Percentiles rank a stretch among this genome's conserved stretches.
Evolutionary conservation across 352 stramenopile genomes (phyloP).

Genomic region (Nannochloropsis limnetica): DNA sequence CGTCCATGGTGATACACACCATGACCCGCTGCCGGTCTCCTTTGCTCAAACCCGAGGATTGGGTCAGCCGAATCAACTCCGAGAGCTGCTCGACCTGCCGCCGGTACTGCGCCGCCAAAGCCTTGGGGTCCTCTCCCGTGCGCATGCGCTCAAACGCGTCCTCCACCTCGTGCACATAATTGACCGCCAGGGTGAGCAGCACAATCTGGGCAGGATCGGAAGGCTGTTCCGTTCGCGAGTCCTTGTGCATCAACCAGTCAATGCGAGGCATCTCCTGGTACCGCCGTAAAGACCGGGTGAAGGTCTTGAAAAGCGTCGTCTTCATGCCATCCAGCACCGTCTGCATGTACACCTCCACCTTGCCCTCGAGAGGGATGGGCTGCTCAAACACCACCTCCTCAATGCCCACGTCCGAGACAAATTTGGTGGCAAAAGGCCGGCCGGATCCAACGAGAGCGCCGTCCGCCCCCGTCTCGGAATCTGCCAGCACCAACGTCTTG

Average conservation of each 20-base stretch:
- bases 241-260: slow-evolving; percentile 91
- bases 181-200: slow-evolving; percentile 75
- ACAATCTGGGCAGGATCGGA: slow-evolving; percentile 89
- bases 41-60: slow-evolving; percentile 72
- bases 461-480: slow-evolving; percentile 52
- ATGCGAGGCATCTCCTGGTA: slow-evolving; percentile 78
- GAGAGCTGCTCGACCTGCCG: slow-evolving; percentile 80
- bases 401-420: slow-evolving; percentile 81
- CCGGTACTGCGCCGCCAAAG: slow-evolving; percentile 76
- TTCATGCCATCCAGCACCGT: slow-evolving; percentile 85
- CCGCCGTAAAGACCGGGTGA: slow-evolving; percentile 75
- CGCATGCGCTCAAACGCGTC: slow-evolving; percentile 40
- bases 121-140: slow-evolving; percentile 62
- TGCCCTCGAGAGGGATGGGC: slow-evolving; percentile 77
- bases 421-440: slow-evolving; percentile 73
- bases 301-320: slow-evolving; percentile 80
- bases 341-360: slow-evolving; percentile 94
- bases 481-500: slow-evolving; percentile 75
- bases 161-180: slow-evolving; percentile 82
- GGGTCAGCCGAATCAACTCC: slow-evolving; percentile 73
- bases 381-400: slow-evolving; percentile 83
- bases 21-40: slow-evolving; percentile 83
- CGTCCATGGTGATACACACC: slow-evolving; percentile 89
- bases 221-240: slow-evolving; percentile 65
- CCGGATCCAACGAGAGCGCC: slow-evolving; percentile 41